Evolutionary conservation across 2,329 filamentous ascomycete genomes (phyloP).

Genomic region (Penicillium corylophilum): DNA sequence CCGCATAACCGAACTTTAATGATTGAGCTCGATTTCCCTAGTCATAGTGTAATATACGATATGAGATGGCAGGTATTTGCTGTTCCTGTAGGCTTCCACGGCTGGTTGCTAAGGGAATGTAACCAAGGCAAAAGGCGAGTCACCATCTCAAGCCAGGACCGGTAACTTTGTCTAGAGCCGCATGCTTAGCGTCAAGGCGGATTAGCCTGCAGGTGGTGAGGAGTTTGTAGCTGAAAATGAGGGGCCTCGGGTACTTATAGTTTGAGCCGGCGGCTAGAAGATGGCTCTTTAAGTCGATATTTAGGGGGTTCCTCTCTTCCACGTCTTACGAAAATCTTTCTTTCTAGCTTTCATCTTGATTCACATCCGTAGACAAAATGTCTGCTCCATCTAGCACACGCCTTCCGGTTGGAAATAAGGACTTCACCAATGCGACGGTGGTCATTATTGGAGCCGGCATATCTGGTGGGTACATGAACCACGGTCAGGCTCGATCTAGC

Average conservation of each 20-base stretch:
- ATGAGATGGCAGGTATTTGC: background rate
- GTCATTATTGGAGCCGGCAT: slow-evolving; percentile 59
- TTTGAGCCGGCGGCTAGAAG: background rate
- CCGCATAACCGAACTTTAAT: background rate
- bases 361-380: slow-evolving; percentile 3
- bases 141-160: background rate
- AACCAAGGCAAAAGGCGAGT: background rate
- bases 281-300: background rate
- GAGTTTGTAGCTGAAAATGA: background rate
- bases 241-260: slow-evolving; percentile 4
- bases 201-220: background rate
- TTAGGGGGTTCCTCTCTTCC: background rate
- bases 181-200: background rate
- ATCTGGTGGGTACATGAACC: slow-evolving; percentile 40
- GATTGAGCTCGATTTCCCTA: background rate
- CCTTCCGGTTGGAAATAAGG: slow-evolving; percentile 44
- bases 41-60: background rate
- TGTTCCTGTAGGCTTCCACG: too few relatives aligned
- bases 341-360: background rate
- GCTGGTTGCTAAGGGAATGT: too few relatives aligned
- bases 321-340: background rate
- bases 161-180: background rate
- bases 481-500: background rate
- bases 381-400: slow-evolving; percentile 1
- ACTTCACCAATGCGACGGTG: slow-evolving; percentile 54